Conservation (phyloP, 345 rosid genomes). For the Acer saccharum region DNA sequence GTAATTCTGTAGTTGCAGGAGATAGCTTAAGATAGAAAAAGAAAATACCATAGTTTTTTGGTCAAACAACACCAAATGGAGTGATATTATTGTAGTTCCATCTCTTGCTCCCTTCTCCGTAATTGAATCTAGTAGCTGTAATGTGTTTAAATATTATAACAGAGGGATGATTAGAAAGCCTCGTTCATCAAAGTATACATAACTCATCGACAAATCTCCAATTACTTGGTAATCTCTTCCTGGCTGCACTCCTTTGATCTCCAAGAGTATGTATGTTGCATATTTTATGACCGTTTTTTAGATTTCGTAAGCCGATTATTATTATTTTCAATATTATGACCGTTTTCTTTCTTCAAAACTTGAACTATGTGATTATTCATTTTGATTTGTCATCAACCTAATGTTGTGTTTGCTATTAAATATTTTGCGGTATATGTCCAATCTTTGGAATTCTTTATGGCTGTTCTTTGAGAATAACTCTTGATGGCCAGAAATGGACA, state of each 20-base stretch:
- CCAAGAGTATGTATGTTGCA: neutral
- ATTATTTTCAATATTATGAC: too few relatives aligned
- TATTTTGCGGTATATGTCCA: neutral
- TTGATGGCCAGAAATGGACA: neutral
- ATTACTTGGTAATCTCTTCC: too few relatives aligned
- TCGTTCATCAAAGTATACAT: constrained; percentile 3
- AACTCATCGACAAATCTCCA: neutral
- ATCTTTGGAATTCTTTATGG: neutral
- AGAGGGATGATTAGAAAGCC: constrained; percentile 11
- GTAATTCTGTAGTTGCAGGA: constrained; percentile 27
- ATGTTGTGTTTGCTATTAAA: neutral
- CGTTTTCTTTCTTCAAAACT: too few relatives aligned
- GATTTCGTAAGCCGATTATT: too few relatives aligned
- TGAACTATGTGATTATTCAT: too few relatives aligned
- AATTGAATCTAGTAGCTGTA: neutral
- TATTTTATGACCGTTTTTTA: neutral
- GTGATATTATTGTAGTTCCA: constrained; percentile 11
- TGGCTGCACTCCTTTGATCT: neutral
- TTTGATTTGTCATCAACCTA: too few relatives aligned
- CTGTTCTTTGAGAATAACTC: neutral
- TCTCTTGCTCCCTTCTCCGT: neutral
- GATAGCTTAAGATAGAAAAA: constrained; percentile 10
- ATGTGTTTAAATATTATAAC: constrained; percentile 3
- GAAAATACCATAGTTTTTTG: neutral
- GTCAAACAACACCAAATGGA: constrained; percentile 1